Base-by-base conservation (phyloP, 169 alveolate species). In the Plasmodium chabaudi region DNA sequence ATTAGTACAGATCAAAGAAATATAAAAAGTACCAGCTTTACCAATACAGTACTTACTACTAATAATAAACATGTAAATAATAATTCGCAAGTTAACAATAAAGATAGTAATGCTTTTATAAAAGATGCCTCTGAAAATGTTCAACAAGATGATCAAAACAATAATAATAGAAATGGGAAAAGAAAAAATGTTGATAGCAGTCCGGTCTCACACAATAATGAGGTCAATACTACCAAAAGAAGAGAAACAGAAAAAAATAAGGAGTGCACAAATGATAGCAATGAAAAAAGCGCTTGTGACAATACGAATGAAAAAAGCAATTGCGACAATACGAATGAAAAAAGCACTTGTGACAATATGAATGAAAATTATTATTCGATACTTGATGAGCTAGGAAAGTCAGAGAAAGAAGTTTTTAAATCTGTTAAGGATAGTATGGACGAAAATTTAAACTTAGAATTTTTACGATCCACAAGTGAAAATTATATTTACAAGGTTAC, bases 381-480 rank as follows among this genome's bases (percentile, higher is more conserved):
- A 15, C 69, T 79, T 19, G 82, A 79, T 9, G 89, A 79, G 6
- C 15, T 79, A 34, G 89, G 27, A 9, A 79, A 79, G 19, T 79
- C 71, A 10, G 89, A 64, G 49, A 79, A 51, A 10, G 59, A 77
- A 12, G 65, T 65, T 39, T 79, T 79, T 19, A 79, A 71, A 55
- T 67, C 89, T 6, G 89, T 79, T 47, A 53, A 79, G 49, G 89
- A 79, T 23, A 79, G 89, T 17, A 65, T 79, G 89, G 82, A 65
- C 53, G 89, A 79, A 79, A 79, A 79, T 79, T 60, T 79, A 57
- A 79, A 79, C 34, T 27, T 79, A 21, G 89, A 79, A 67, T 79
- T 79, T 79, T 39, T 79, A 57, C 65, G 79, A 23, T 65, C 89
- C 9, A 34, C 82, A 17, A 79, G 84, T 42, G 89, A 79, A 27